Conservation (phyloP, 169 alveolate species). For the Cryptosporidium muris region DNA sequence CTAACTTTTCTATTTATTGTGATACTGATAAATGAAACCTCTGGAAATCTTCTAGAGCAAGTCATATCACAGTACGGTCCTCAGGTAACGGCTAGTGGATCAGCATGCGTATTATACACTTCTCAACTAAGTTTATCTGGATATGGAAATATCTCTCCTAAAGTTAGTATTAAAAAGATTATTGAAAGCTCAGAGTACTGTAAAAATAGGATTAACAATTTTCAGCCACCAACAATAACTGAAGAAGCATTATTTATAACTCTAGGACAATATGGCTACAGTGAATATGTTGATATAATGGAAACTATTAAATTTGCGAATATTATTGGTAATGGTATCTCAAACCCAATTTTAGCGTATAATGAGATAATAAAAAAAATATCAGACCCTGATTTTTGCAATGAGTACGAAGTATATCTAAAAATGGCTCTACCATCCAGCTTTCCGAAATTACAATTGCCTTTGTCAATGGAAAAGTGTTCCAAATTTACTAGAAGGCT, state of each 20-base stretch:
- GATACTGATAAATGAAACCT: too few relatives aligned
- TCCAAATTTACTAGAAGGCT: slow-evolving; percentile 67
- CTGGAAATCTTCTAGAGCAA: too few relatives aligned
- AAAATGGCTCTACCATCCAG: slow-evolving; percentile 5
- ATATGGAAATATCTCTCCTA: slow-evolving; percentile 46
- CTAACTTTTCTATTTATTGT: too few relatives aligned
- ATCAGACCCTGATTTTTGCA: slow-evolving; percentile 29
- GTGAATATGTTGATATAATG: not conserved
- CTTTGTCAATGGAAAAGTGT: slow-evolving; percentile 50
- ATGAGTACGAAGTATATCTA: slow-evolving; percentile 10
- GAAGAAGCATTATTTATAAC: slow-evolving; percentile 54
- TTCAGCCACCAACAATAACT: slow-evolving; percentile 9
- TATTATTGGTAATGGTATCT: slow-evolving; percentile 64
- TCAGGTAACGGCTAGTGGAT: too few relatives aligned
- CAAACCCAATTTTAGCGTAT: slow-evolving; percentile 47
- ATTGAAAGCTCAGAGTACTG: not conserved
- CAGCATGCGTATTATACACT: slow-evolving; percentile 5
- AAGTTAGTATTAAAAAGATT: slow-evolving; percentile 32
- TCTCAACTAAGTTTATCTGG: slow-evolving; percentile 1
- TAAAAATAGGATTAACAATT: not conserved
- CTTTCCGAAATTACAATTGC: slow-evolving; percentile 35
- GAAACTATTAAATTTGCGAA: slow-evolving; percentile 49
- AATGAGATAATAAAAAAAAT: slow-evolving; percentile 40
- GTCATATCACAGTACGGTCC: too few relatives aligned
- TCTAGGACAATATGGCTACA: slow-evolving; percentile 56